Base-by-base conservation (phyloP, 176 grass and related monocot species). In the Eleusine coracana region DNA sequence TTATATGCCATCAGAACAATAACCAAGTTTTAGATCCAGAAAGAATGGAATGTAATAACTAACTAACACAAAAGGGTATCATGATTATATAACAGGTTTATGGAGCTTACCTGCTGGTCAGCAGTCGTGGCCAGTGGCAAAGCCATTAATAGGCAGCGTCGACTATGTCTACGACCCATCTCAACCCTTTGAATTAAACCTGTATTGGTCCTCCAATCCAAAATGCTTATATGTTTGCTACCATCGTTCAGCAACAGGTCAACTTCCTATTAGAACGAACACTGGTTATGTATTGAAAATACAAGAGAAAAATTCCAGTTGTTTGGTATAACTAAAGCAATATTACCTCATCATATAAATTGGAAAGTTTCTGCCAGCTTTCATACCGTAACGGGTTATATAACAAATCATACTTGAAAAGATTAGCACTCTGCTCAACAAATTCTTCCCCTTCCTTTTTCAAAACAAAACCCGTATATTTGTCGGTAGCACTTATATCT, bases 381-480 rank as follows among this genome's bases (percentile, higher is more conserved):
- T 98, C 89, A 86, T 90, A 98, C 18, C 85, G 85, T 79, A 90
- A 74, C 3, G 89, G 92, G 73, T 98, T 98, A 83, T 95, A 98
- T 73, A 98, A 80, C 60, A 98, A 88, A 81, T 98, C 96, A 78
- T 95, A 95, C 79, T 98, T 98, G 79, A 98, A 95, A 79, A 98
- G 77, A 83, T 93, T 98, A 62, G 93, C 89, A 80, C 88, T 95
- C 76, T 98, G 96, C 77, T 95, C 90, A 28, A 98, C 89, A 83
- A 95, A 98, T 73, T 95, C 96, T 85, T 93, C 96, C 31, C 96
- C 96, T 92, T 98, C 96, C 77, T 92, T 98, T 93, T 98, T 95
- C 81, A 98, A 86, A 46, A 98, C 93, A 92, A 98, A 98, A 20
- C 96, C 96, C 21, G 96, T 44, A 80, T 98, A 88, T 78, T 98